phyloP scores from a whole-genome alignment of 495 filamentous ascomycete genomes.

The Usnea hakonensis region DNA sequence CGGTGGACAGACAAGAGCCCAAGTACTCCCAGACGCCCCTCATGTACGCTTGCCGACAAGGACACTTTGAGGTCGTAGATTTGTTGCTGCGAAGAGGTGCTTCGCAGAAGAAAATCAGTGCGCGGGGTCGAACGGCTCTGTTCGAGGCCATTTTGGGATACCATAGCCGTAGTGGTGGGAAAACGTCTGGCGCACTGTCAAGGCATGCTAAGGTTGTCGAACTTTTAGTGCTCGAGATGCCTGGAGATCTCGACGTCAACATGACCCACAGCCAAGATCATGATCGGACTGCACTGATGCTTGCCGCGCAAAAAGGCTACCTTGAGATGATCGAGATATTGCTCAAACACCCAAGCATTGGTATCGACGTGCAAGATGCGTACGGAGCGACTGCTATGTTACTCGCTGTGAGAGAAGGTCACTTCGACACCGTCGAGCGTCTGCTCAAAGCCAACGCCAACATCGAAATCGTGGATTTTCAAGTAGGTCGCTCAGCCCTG shows the following conservation, averaged over 20 bases:
- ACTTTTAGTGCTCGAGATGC: not conserved
- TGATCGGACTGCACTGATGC: slow-evolving; percentile 21
- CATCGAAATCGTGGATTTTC: slow-evolving; percentile 1
- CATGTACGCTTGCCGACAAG: slow-evolving; percentile 24
- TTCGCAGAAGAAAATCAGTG: slow-evolving; percentile 12
- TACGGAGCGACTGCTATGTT: slow-evolving; percentile 17
- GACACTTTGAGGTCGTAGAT: slow-evolving; percentile 12
- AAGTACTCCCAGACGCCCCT: slow-evolving; percentile 24
- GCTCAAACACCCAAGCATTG: slow-evolving; percentile 6
- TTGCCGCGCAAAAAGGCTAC: slow-evolving; percentile 6
- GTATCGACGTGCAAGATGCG: slow-evolving; percentile 12
- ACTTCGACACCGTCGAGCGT: slow-evolving; percentile 6
- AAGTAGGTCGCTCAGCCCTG: slow-evolving; percentile 13
- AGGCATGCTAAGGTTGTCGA: not conserved
- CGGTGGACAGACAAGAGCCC: slow-evolving; percentile 16
- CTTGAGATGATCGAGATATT: slow-evolving; percentile 12
- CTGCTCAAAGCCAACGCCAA: slow-evolving; percentile 7
- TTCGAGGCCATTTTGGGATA: slow-evolving; percentile 20
- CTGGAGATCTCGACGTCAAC: slow-evolving; percentile 12
- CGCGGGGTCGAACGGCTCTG: slow-evolving; percentile 18
- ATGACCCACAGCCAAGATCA: not conserved
- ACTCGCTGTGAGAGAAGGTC: slow-evolving; percentile 10
- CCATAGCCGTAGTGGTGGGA: not conserved
- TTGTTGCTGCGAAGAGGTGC: slow-evolving; percentile 16
- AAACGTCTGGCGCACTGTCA: not conserved